Conservation (phyloP, 768 basidiomycete species). For the Pluteus cervinus region DNA sequence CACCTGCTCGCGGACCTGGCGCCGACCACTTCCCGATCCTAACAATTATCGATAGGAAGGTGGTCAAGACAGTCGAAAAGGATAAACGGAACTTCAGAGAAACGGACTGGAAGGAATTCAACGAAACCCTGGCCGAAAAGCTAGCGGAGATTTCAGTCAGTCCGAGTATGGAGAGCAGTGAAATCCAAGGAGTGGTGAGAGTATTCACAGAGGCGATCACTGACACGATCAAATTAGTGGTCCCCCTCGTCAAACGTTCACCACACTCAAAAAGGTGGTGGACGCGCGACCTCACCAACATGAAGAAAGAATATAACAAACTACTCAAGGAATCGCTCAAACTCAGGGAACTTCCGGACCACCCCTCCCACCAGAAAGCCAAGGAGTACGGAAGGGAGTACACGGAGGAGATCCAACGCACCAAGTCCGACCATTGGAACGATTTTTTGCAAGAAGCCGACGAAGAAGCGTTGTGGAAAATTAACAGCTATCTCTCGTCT, state of each 20-base stretch:
- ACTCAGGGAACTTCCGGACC: constrained; percentile 7
- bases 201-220: too few relatives aligned
- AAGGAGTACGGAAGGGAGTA: constrained; percentile 11
- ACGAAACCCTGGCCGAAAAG: constrained; percentile 10
- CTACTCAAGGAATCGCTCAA: constrained; percentile 7
- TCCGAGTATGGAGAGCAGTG: constrained; percentile 12
- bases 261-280: too few relatives aligned
- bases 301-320: constrained; percentile 11
- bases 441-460: constrained; percentile 19
- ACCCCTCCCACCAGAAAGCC: constrained; percentile 17
- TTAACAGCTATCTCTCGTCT: constrained; percentile 14
- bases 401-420: constrained; percentile 7
- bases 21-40: constrained; percentile 38
- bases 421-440: constrained; percentile 21
- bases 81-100: too few relatives aligned
- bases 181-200: background rate
- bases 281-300: constrained; percentile 19
- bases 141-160: constrained; percentile 29
- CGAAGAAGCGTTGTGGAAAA: constrained; percentile 14
- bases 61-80: background rate
- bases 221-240: background rate
- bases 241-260: constrained; percentile 7
- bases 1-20: constrained; percentile 7
- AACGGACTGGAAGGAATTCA: constrained; percentile 6
- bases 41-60: constrained; percentile 17